Evolutionary conservation across 2,329 filamentous ascomycete species (phyloP), one percentile per base, ranked within the genome.

Genomic region (Mycosphaerella arachidis): DNA sequence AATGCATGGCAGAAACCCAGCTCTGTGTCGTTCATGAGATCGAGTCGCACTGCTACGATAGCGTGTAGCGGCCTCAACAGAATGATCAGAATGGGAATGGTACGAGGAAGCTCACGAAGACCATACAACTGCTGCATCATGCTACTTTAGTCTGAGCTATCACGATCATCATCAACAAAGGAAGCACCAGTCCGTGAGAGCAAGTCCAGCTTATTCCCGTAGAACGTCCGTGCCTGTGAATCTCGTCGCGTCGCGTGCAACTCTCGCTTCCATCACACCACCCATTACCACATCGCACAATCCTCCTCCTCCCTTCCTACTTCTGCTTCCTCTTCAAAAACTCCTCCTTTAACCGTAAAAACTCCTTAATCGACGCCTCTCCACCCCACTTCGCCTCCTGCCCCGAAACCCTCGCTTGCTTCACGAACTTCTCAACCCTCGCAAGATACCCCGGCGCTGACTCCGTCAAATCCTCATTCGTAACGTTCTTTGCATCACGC

Each of bases 381-480:
- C 70, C 70, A 53, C 70, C 70, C 70, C 70, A 72, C 54, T 64
- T 69, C 57, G 67, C 65, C 52, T 62, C 56, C 31, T 55, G 54
- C 1, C 67, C 69, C 2, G 57, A 62, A 61, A 65, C 62, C 57
- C 46, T 20, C 12, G 70, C 69, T 57, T 69, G 62, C 51, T 62
- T 57, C 55, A 73, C 68, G 55, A 68, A 73, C 53, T 60, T 63
- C 58, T 68, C 67, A 29, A 72, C 70, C 16, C 66, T 56, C 31
- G 64, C 62, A 35, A 73, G 63, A 60, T 72, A 72, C 4, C 65
- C 68, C 6, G 65, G 61, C 31, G 69, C 69, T 20, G 72, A 70
- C 46, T 78, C 69, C 58, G 74, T 75, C 57, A 80, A 61, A 18
- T 79, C 78, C 62, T 79, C 68, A 37, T 77, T 77, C 58, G 79